Conservation (phyloP, 805 yeast genomes). For the Suhomyces tanzawaensis region DNA sequence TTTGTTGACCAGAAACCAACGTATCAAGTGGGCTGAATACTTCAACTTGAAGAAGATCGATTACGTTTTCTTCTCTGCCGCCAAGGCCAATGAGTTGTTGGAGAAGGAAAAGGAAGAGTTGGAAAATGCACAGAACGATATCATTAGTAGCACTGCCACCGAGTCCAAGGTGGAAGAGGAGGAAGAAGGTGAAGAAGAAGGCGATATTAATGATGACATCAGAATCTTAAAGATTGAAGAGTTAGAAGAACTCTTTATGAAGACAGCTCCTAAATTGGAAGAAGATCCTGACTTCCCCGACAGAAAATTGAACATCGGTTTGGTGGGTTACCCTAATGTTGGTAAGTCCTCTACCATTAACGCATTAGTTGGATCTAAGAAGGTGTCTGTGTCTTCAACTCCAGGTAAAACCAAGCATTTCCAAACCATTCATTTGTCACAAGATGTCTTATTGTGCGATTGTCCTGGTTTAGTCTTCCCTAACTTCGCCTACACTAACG, state of each 20-base stretch:
- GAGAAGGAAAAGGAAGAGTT: slow-evolving; percentile 57
- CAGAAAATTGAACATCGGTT: slow-evolving; percentile 76
- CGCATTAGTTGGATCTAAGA: slow-evolving; percentile 93
- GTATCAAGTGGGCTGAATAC: slow-evolving; percentile 84
- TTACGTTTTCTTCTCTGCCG: slow-evolving; percentile 92
- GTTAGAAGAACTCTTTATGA: slow-evolving; percentile 73
- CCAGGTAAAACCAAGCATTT: slow-evolving; percentile 99
- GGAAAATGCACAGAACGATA: slow-evolving; percentile 23
- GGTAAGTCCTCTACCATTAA: slow-evolving; percentile 98
- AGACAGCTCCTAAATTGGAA: slow-evolving; percentile 71
- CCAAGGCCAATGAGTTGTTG: slow-evolving; percentile 70
- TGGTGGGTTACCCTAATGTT: slow-evolving; percentile 94
- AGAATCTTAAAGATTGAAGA: slow-evolving; percentile 79
- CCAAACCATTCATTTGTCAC: slow-evolving; percentile 88
- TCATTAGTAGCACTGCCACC: not conserved
- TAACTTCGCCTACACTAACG: slow-evolving; percentile 93
- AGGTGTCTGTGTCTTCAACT: slow-evolving; percentile 96
- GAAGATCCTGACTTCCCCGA: slow-evolving; percentile 56
- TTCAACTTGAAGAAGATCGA: slow-evolving; percentile 67
- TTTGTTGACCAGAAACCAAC: slow-evolving; percentile 70
- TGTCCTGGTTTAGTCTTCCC: slow-evolving; percentile 99
- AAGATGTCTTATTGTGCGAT: slow-evolving; percentile 85
- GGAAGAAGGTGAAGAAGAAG: slow-evolving; percentile 24
- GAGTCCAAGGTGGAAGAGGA: slow-evolving; percentile 13
- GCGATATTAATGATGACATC: slow-evolving; percentile 36